Base-by-base conservation (phyloP, 371 early-diverging fungal genomes). In the Zancudomyces culisetae region DNA sequence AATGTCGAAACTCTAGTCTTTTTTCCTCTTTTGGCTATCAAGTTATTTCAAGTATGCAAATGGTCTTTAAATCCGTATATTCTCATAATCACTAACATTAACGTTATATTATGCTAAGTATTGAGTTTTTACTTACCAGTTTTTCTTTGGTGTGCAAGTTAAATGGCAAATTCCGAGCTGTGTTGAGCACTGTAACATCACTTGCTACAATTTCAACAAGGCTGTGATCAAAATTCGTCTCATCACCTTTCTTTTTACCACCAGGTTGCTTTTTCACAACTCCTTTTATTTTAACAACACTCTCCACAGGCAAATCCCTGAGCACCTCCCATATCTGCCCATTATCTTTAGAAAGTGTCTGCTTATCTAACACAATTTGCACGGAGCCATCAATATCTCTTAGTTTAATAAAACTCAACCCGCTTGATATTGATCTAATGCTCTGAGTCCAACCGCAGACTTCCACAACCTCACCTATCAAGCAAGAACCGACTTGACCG, bases 371-470 rank as follows among this genome's bases (percentile, higher is more conserved):
- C 40, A 68, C 45, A 42, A 63, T 48, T 43, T 64, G 68, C 47
- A 68, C 35, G 0, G 57, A 26, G 23, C 69, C 69, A 45, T 51
- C 55, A 13, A 55, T 48, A 28, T 68, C 68, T 24, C 68, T 56
- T 47, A 66, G 43, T 28, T 51, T 53, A 13, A 60, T 58, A 62
- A 68, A 68, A 1, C 56, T 45, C 20, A 68, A 61, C 18, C 57
- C 49, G 27, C 55, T 56, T 18, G 68, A 68, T 0, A 60, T 54
- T 30, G 54, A 47, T 78, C 80, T 74, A 27, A 81, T 60, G 43
- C 69, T 68, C 54, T 79, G 82, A 3, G 76, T 77, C 87, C 87
- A 86, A 15, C 87, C 87, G 57, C 75, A 75, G 23, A 86, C 60
- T 1, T 73, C 72, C 35, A 83, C 83, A 4, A 58, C 59, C 55